These are phyloP conservation scores for Starmerella lactis-condensi DNA, from an alignment of 805 yeast genomes.

Conservation along the genomic window DNA sequence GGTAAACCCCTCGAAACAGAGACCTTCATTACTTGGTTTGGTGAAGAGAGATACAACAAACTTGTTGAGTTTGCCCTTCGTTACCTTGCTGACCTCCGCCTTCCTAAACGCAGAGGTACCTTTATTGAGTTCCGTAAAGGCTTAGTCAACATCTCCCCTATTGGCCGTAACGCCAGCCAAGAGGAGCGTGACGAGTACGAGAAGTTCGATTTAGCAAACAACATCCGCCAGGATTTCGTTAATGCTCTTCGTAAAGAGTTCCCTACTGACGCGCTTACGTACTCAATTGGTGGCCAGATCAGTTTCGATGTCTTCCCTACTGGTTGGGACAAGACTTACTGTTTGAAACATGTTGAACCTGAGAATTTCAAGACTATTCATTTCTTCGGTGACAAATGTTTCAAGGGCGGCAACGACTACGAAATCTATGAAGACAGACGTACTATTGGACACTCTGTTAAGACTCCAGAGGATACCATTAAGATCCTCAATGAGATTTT, in stretches of 20 bases:
- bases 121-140: constrained; percentile 98
- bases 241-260: constrained; percentile 66
- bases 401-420: constrained; percentile 93
- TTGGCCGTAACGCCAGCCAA: constrained; percentile 94
- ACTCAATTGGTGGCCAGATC: constrained; percentile 98
- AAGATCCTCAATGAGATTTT: constrained; percentile 70
- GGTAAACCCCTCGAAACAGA: constrained; percentile 82
- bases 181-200: constrained; percentile 88
- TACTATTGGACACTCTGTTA: constrained; percentile 91
- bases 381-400: constrained; percentile 97
- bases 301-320: constrained; percentile 99
- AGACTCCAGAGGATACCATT: constrained; percentile 74
- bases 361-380: constrained; percentile 80
- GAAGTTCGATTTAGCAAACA: constrained; percentile 58
- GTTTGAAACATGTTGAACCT: constrained; percentile 73
- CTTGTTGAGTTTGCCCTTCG: constrained; percentile 68
- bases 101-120: constrained; percentile 97
- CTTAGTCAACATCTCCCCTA: constrained; percentile 94
- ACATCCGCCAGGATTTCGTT: constrained; percentile 72
- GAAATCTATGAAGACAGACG: constrained; percentile 85
- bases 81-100: constrained; percentile 67
- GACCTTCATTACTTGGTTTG: constrained; percentile 88
- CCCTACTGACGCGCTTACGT: constrained; percentile 70
- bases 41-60: constrained; percentile 83
- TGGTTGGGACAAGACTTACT: constrained; percentile 99